Base-by-base conservation (phyloP, 345 rosid genomes). In the Acer saccharum region DNA sequence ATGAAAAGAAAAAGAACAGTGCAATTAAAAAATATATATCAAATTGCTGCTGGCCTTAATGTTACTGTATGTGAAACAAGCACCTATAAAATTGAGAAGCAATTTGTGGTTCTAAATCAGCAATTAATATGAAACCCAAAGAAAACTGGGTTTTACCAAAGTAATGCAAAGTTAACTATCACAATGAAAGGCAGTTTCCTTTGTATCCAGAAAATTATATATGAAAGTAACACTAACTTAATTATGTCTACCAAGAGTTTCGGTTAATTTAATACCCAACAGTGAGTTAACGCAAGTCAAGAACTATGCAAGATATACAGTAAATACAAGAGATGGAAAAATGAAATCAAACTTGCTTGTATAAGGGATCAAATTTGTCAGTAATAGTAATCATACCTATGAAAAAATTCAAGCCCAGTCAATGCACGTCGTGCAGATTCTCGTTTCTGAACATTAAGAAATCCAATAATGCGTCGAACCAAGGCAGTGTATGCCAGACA, bases 381-480 rank as follows among this genome's bases (percentile, higher is more conserved):
- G n/a, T 55, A 29, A 79, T 32, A 78, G 76, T 65, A 80, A 79
- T 67, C 81, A 72, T 86, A 95, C 99, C 99, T 89, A 81, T 95
- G 99, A 82, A 93, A 95, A 86, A 93, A 95, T 84, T 95, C 99
- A 74, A 93, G 96, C 76, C 99, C 98, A 60, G 98, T 89, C 83
- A 95, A 78, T 39, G 90, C 91, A 73, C 96, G 97, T 10, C 96
- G 77, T 43, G 90, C 88, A 75, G 99, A 93, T 87, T 90, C 97
- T 78, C 97, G 90, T 78, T 91, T 95, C 78, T 90, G 96, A 82
- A 91, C 94, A 83, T 95, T 95, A 73, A 93, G 90, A 83, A 95
- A 93, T 50, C 99, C 99, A 81, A 95, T 79, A 93, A 92, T 93
- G 61, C 99, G 88, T 44, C 98, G 90, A 57, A 95, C 84, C 85